Conservation (phyloP, 352 stramenopile species). For the Phytophthora quininea region DNA sequence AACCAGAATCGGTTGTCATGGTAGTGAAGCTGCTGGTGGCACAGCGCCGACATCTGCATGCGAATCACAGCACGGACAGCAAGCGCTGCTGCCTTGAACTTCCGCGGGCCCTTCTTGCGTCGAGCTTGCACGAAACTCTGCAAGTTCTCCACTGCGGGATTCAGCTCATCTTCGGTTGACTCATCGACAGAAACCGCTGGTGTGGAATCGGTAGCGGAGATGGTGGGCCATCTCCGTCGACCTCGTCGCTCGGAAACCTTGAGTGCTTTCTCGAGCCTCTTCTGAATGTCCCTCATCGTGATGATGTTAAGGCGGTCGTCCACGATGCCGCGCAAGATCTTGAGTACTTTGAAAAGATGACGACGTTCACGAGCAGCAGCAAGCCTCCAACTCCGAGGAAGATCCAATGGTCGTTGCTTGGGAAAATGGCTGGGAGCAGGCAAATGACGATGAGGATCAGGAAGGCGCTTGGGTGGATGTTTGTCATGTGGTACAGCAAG, state of each 20-base stretch:
- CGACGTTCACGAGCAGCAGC: conserved; percentile 67
- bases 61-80: conserved; percentile 73
- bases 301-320: conserved; percentile 82
- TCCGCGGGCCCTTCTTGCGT: conserved; percentile 28
- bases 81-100: conserved; percentile 65
- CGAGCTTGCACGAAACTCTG: conserved; percentile 8
- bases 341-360: conserved; percentile 90
- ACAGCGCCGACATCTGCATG: conserved; percentile 90
- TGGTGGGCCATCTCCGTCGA: conserved; percentile 3
- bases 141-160: conserved; percentile 11
- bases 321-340: conserved; percentile 82
- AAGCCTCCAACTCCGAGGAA: conserved; percentile 67
- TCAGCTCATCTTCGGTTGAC: conserved; percentile 18
- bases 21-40: conserved; percentile 80
- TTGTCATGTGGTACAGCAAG: conserved; percentile 80
- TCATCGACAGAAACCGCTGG: conserved; percentile 18
- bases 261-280: conserved; percentile 35
- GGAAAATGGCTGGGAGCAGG: conserved; percentile 70
- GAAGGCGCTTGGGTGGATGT: conserved; percentile 81
- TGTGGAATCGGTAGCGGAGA: conserved; percentile 13
- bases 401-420: conserved; percentile 68
- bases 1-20: conserved; percentile 89
- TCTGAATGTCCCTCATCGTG: conserved; percentile 67
- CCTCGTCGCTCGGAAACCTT: conserved; percentile 15
- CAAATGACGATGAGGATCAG: conserved; percentile 76